These are phyloP conservation scores for Sporormia fimetaria DNA, from an alignment of 495 filamentous ascomycete species.

Conservation along the genomic window DNA sequence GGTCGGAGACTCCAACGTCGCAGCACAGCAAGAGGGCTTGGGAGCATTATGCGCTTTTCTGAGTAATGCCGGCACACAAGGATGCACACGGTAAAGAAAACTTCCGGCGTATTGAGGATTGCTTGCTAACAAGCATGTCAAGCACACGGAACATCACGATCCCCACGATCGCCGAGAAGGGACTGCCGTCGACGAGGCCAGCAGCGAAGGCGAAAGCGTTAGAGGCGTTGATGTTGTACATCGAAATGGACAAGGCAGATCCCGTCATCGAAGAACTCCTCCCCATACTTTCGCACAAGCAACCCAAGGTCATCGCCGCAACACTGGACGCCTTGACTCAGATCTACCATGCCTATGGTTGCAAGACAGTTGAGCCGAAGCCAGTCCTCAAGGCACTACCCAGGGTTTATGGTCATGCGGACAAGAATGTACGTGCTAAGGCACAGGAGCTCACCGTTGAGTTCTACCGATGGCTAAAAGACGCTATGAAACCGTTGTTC, in stretches of 20 bases:
- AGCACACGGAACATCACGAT: slow-evolving; percentile 68
- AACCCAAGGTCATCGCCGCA: slow-evolving; percentile 86
- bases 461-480: slow-evolving; percentile 91
- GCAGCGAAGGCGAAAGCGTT: slow-evolving; percentile 76
- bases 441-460: slow-evolving; percentile 86
- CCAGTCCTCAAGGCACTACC: slow-evolving; percentile 83
- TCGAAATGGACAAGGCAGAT: slow-evolving; percentile 78
- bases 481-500: slow-evolving; percentile 97
- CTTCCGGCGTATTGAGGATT: not conserved
- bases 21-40: slow-evolving; percentile 89
- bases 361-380: slow-evolving; percentile 93
- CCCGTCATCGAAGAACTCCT: slow-evolving; percentile 86
- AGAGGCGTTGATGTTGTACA: slow-evolving; percentile 77
- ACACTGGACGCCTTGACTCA: slow-evolving; percentile 65
- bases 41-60: slow-evolving; percentile 78
- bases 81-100: slow-evolving; percentile 55
- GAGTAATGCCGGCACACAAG: slow-evolving; percentile 70
- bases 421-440: slow-evolving; percentile 97
- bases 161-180: slow-evolving; percentile 77
- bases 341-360: slow-evolving; percentile 86
- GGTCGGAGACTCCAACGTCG: slow-evolving; percentile 91
- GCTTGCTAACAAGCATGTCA: slow-evolving; percentile 8
- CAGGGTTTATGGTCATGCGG: slow-evolving; percentile 87
- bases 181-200: slow-evolving; percentile 72
- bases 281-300: slow-evolving; percentile 77